A percentile compares a stretch with the other conserved stretches of the same genome.
phyloP scores from a whole-genome alignment of 2,329 filamentous ascomycete species.

The Simplicillium aogashimaense region DNA sequence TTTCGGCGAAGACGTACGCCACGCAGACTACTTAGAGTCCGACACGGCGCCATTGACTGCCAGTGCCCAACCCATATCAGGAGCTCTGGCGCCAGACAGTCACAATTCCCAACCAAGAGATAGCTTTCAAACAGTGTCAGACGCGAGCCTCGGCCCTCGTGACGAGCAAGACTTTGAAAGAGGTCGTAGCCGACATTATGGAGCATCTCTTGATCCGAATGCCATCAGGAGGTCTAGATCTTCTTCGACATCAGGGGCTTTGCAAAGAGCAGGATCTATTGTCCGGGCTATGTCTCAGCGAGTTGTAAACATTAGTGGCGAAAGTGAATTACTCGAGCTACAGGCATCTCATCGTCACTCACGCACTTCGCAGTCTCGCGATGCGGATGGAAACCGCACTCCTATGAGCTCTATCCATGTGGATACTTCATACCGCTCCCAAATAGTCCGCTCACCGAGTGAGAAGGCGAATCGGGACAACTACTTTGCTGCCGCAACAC shows the following conservation, averaged over 20 bases:
- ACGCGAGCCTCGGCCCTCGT: neutral
- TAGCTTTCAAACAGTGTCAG: conserved; percentile 47
- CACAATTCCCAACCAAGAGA: conserved; percentile 33
- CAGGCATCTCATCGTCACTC: conserved; percentile 52
- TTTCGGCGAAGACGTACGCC: conserved; percentile 22
- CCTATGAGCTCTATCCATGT: conserved; percentile 23
- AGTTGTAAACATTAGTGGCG: conserved; percentile 94
- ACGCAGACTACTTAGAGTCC: conserved; percentile 37
- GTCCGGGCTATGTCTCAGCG: conserved; percentile 87
- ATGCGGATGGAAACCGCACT: conserved; percentile 12
- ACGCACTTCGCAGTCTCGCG: conserved; percentile 40
- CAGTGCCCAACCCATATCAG: conserved; percentile 44
- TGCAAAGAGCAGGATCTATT: conserved; percentile 64
- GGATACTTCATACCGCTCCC: conserved; percentile 43
- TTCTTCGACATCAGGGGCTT: conserved; percentile 51
- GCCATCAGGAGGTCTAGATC: conserved; percentile 49
- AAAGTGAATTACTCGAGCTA: conserved; percentile 72
- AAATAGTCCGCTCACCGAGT: conserved; percentile 28
- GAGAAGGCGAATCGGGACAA: conserved; percentile 31
- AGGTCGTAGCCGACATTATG: conserved; percentile 44
- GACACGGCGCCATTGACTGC: conserved; percentile 49
- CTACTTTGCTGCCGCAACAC: conserved; percentile 10
- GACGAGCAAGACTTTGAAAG: conserved; percentile 20
- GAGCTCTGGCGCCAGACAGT: conserved; percentile 31
- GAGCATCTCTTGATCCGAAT: conserved; percentile 42